A percentile compares a stretch with the other conserved stretches of the same genome.
These are phyloP conservation scores for Hypomyces rosellus DNA, from an alignment of 2,329 filamentous ascomycete species.

Conservation along the genomic window DNA sequence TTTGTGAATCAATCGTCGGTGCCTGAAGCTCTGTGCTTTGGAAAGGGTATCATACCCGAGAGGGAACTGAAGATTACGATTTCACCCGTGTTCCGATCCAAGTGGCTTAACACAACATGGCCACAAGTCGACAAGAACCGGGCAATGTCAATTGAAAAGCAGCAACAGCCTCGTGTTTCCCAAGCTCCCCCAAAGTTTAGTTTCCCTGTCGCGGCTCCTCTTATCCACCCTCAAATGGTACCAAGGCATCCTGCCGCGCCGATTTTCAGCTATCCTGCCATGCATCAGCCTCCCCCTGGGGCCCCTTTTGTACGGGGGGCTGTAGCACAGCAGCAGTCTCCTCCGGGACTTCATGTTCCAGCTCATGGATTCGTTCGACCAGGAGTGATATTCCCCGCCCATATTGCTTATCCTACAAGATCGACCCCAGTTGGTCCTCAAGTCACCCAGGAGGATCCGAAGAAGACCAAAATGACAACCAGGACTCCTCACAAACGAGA, in stretches of 20 bases:
- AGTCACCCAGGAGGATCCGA: neutral
- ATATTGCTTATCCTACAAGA: neutral
- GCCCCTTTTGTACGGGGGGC: neutral
- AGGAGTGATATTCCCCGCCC: neutral
- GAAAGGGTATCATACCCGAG: constrained; percentile 19
- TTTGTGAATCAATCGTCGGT: constrained; percentile 23
- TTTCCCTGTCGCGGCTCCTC: neutral
- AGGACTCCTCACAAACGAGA: neutral
- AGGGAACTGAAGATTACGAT: constrained; percentile 21
- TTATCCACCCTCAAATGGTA: neutral
- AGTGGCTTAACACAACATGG: constrained; percentile 21
- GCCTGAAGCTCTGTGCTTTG: constrained; percentile 19
- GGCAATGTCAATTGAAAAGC: constrained; percentile 1
- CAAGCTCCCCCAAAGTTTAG: neutral
- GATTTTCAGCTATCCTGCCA: neutral
- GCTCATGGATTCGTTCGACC: neutral
- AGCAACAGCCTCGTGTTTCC: neutral
- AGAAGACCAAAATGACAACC: neutral
- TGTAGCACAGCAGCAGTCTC: neutral
- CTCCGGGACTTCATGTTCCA: neutral
- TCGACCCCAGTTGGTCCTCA: neutral
- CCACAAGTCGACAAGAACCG: neutral
- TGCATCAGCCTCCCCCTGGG: neutral
- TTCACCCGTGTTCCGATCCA: constrained; percentile 24
- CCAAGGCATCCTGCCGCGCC: neutral